Conservation (phyloP, 495 filamentous ascomycete species). For the Podospora bellae-mahoneyi region DNA sequence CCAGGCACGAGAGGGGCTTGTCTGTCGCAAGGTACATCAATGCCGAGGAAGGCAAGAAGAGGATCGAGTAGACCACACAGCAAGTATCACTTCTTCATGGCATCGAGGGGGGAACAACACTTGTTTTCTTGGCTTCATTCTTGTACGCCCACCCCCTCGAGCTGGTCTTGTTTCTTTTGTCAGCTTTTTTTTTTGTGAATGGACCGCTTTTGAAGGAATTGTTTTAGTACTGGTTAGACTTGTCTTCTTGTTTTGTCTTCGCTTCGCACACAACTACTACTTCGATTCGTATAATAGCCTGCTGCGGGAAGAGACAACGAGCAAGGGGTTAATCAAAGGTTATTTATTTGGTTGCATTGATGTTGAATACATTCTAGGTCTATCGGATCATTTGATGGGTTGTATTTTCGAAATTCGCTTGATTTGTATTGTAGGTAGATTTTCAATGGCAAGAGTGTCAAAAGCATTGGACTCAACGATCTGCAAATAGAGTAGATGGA, state of each 20-base stretch:
- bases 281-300: neutral
- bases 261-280: neutral
- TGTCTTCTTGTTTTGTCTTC: neutral
- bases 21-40: constrained; percentile 75
- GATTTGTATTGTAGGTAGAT: no score
- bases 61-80: constrained; percentile 62
- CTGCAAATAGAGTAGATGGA: neutral
- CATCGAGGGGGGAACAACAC: neutral
- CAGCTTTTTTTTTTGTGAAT: neutral
- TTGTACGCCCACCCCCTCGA: neutral
- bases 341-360: neutral
- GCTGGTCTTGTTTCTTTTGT: constrained; percentile 4
- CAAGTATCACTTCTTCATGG: neutral
- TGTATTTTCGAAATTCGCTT: no score
- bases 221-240: neutral
- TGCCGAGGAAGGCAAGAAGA: constrained; percentile 94
- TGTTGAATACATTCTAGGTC: no score
- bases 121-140: neutral
- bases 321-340: neutral
- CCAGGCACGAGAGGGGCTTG: constrained; percentile 69
- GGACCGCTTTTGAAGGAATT: neutral
- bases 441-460: neutral
- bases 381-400: no score
- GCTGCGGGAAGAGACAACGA: neutral
- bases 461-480: neutral